Percentiles rank a stretch among this genome's conserved stretches.
Evolutionary conservation across 352 stramenopile genomes (phyloP).

Genomic region (Globisporangium emineosum): DNA sequence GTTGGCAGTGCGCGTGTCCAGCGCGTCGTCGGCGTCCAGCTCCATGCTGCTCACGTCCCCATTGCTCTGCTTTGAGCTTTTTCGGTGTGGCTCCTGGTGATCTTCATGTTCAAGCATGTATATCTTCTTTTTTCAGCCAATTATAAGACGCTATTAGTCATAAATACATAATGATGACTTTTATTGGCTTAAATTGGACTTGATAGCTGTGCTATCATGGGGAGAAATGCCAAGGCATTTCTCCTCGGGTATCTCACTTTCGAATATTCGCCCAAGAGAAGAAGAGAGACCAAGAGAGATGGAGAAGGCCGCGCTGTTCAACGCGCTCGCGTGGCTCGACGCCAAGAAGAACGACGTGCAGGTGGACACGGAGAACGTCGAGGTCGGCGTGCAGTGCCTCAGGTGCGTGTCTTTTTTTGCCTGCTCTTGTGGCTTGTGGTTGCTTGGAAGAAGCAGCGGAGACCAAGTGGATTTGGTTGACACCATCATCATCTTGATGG

Average conservation of each 20-base stretch:
- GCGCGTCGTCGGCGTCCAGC: slow-evolving; percentile 5
- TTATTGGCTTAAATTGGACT: slow-evolving; percentile 21
- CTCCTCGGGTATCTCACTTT: too few relatives aligned
- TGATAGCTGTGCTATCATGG: neutral
- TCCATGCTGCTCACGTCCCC: neutral
- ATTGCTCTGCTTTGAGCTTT: neutral
- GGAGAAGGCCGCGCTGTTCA: slow-evolving; percentile 52
- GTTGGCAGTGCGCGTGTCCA: slow-evolving; percentile 17
- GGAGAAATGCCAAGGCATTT: slow-evolving; percentile 8
- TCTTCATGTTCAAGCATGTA: neutral
- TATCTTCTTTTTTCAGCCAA: slow-evolving; percentile 8
- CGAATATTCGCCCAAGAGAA: slow-evolving; percentile 15
- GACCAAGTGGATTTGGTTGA: neutral
- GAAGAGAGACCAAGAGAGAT: slow-evolving; percentile 5
- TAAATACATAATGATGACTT: neutral
- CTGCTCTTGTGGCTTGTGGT: neutral
- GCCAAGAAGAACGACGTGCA: slow-evolving; percentile 50
- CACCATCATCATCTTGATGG: slow-evolving; percentile 1
- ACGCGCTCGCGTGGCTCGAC: slow-evolving; percentile 71
- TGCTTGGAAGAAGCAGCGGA: neutral
- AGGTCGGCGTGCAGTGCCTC: slow-evolving; percentile 64
- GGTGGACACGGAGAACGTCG: slow-evolving; percentile 60
- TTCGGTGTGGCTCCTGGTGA: slow-evolving; percentile 8
- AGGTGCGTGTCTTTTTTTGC: slow-evolving; percentile 25
- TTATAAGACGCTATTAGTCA: neutral